These are phyloP conservation scores for Astrothelium subdiscretum DNA, from an alignment of 495 filamentous ascomycete genomes.

Conservation along the genomic window DNA sequence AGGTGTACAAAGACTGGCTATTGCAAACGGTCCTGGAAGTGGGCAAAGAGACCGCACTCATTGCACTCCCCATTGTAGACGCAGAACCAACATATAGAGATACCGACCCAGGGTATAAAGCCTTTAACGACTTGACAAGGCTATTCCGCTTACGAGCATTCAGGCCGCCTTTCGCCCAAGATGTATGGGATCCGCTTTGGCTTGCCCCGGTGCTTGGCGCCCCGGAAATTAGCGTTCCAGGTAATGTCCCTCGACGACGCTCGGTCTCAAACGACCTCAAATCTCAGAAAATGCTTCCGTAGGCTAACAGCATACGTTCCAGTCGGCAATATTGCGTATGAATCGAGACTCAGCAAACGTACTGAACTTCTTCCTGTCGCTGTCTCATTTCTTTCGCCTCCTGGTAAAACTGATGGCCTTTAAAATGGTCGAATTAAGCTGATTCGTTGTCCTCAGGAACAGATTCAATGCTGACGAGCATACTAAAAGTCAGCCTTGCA, in stretches of 20 bases:
- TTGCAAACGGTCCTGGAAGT: neutral
- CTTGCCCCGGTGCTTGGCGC: neutral
- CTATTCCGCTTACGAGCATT: neutral
- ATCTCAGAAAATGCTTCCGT: neutral
- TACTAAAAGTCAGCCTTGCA: neutral
- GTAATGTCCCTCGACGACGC: neutral
- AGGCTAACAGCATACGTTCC: neutral
- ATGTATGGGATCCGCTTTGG: neutral
- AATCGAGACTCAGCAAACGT: neutral
- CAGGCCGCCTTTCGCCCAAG: neutral
- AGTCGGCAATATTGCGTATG: neutral
- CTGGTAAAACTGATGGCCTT: neutral
- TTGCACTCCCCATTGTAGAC: neutral
- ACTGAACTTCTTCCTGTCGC: neutral
- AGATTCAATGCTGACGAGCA: neutral
- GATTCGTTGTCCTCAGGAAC: neutral
- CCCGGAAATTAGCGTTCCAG: neutral
- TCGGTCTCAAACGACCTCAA: neutral
- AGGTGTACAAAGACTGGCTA: neutral
- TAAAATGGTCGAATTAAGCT: neutral
- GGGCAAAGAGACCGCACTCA: neutral
- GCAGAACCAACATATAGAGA: neutral
- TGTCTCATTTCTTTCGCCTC: neutral
- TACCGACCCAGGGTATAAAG: neutral
- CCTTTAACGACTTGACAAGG: neutral